Conservation (phyloP, 306 rosid species). For the Arachis stenosperma region DNA sequence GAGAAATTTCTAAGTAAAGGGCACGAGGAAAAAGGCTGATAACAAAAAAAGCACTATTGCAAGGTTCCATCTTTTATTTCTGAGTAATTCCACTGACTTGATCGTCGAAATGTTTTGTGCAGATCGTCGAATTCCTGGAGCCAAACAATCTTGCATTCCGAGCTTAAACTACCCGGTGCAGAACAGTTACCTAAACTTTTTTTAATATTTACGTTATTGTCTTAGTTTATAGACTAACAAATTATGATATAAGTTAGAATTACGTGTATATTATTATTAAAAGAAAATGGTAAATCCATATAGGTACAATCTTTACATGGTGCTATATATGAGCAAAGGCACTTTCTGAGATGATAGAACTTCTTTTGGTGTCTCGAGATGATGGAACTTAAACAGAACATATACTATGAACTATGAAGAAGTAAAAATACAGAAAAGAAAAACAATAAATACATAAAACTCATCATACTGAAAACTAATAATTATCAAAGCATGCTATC, state of each 20-base stretch:
- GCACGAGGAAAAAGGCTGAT: too few relatives aligned
- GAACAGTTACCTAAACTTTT: too few relatives aligned
- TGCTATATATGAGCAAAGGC: background rate
- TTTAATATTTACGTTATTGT: too few relatives aligned
- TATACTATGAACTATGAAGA: background rate
- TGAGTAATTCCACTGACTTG: too few relatives aligned
- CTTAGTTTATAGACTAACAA: background rate
- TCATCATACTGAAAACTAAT: too few relatives aligned
- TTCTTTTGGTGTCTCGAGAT: background rate
- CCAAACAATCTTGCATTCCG: too few relatives aligned
- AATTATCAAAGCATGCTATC: conserved; percentile 67
- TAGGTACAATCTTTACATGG: background rate
- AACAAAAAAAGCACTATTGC: too few relatives aligned
- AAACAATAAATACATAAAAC: background rate
- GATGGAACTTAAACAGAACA: conserved; percentile 3
- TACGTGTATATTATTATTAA: background rate
- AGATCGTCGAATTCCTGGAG: too few relatives aligned
- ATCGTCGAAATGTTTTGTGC: too few relatives aligned
- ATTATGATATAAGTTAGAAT: conserved; percentile 1
- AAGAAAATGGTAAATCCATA: background rate
- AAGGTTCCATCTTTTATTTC: too few relatives aligned
- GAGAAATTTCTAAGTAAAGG: too few relatives aligned
- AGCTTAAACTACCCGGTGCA: too few relatives aligned
- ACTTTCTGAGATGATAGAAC: conserved; percentile 11
- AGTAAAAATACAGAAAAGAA: background rate